Conservation (phyloP, 306 rosid genomes). For the Albizia julibrissin region DNA sequence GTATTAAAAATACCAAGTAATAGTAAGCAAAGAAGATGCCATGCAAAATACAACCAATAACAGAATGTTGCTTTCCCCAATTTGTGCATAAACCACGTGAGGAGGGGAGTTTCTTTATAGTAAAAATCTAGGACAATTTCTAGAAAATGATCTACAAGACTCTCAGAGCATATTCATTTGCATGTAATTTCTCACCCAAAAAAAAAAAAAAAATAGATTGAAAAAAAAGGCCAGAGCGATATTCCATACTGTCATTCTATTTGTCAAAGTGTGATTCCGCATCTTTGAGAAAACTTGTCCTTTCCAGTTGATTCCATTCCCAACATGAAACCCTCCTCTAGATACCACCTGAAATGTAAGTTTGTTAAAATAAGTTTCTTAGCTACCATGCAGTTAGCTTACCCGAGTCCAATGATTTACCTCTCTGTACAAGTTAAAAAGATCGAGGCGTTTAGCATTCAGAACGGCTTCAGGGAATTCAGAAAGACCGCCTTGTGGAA, state of each 20-base stretch:
- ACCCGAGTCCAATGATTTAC: conserved; percentile 39
- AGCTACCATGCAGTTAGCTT: conserved; percentile 19
- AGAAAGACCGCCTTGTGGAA: conserved; percentile 86
- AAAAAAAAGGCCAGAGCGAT: conserved; percentile 5
- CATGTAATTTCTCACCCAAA: neutral
- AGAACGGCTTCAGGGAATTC: conserved; percentile 97
- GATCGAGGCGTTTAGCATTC: conserved; percentile 96
- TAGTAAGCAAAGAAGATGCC: neutral
- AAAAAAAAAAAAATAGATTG: neutral
- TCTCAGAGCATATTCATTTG: neutral
- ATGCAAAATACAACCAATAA: conserved; percentile 2
- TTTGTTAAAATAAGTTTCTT: conserved; percentile 17
- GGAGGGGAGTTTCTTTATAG: neutral
- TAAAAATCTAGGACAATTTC: conserved; percentile 19
- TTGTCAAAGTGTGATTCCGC: conserved; percentile 91
- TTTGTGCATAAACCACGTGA: conserved; percentile 17
- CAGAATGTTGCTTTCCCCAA: neutral
- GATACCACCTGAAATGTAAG: conserved; percentile 76
- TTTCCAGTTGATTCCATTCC: conserved; percentile 99
- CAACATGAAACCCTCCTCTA: conserved; percentile 98
- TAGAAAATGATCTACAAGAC: conserved; percentile 1
- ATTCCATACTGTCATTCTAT: conserved; percentile 90
- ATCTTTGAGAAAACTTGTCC: conserved; percentile 99
- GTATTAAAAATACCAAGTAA: neutral
- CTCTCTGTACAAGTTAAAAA: conserved; percentile 95